These are phyloP conservation scores for Lumnitzera littorea DNA, from an alignment of 345 rosid species.

Conservation along the genomic window DNA sequence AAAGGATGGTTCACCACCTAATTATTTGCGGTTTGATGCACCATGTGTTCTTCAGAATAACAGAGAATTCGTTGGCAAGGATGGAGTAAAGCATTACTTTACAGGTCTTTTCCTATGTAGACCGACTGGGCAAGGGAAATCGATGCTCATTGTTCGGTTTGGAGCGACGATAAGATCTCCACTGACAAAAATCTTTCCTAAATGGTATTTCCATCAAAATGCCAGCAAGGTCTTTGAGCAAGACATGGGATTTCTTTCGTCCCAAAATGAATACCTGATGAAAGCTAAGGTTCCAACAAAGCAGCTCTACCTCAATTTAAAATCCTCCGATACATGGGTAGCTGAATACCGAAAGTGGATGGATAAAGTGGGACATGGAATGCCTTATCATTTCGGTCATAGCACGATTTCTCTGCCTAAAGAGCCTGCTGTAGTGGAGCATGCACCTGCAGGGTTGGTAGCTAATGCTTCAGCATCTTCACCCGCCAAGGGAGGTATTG, in stretches of 20 bases:
- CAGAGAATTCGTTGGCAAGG: conserved; percentile 46
- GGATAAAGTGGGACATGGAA: conserved; percentile 97
- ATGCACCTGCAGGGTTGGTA: conserved; percentile 82
- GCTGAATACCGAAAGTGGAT: conserved; percentile 92
- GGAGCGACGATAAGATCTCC: conserved; percentile 59
- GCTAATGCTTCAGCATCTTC: conserved; percentile 64
- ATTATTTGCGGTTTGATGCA: conserved; percentile 65
- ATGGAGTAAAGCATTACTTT: conserved; percentile 68
- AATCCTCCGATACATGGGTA: conserved; percentile 89
- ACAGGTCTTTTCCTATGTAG: conserved; percentile 80
- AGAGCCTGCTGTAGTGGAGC: conserved; percentile 75
- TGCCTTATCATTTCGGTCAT: conserved; percentile 92
- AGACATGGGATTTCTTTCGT: conserved; percentile 91
- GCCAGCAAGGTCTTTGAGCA: conserved; percentile 85
- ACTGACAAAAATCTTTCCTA: conserved; percentile 44
- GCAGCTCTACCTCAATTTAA: conserved; percentile 61
- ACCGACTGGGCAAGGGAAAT: conserved; percentile 94
- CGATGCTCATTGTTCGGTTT: conserved; percentile 88
- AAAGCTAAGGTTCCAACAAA: conserved; percentile 84
- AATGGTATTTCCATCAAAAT: conserved; percentile 87
- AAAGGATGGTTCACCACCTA: conserved; percentile 38
- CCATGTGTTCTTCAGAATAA: conserved; percentile 79
- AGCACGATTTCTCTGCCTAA: conserved; percentile 57
- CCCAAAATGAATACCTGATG: conserved; percentile 73
- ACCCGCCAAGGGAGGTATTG: conserved; percentile 80